Conservation (phyloP, 2,329 filamentous ascomycete genomes). For the Penicillium sp. region DNA sequence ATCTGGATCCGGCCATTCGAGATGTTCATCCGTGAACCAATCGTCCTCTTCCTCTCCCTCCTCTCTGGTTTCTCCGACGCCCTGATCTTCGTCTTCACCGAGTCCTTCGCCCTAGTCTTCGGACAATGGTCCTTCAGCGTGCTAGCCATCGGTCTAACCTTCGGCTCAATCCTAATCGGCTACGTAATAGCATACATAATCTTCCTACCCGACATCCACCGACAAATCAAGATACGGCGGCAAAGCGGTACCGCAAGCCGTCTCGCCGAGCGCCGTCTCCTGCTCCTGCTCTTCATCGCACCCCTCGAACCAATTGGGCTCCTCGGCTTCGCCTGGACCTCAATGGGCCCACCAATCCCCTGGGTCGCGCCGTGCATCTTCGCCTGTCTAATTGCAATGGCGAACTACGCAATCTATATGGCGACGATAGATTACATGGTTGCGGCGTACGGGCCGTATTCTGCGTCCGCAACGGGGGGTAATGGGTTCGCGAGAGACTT, state of each 20-base stretch:
- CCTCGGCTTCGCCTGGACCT: slow-evolving; percentile 62
- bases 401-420: slow-evolving; percentile 68
- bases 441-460: slow-evolving; percentile 63
- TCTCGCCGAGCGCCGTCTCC: slow-evolving; percentile 57
- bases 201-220: slow-evolving; percentile 49
- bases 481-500: slow-evolving; percentile 68
- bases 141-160: slow-evolving; percentile 51
- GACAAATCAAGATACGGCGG: slow-evolving; percentile 30
- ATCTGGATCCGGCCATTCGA: slow-evolving; percentile 59
- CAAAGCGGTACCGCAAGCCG: slow-evolving; percentile 40
- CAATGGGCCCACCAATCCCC: slow-evolving; percentile 52
- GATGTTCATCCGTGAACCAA: slow-evolving; percentile 67
- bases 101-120: slow-evolving; percentile 62
- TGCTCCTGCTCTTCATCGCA: slow-evolving; percentile 54
- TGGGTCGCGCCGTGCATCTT: slow-evolving; percentile 64
- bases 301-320: slow-evolving; percentile 50
- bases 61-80: slow-evolving; percentile 65
- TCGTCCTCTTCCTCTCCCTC: slow-evolving; percentile 61
- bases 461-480: slow-evolving; percentile 65
- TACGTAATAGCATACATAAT: slow-evolving; percentile 55
- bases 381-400: slow-evolving; percentile 58
- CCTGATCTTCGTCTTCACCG: slow-evolving; percentile 69
- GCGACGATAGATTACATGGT: slow-evolving; percentile 72
- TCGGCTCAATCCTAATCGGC: slow-evolving; percentile 57
- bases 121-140: slow-evolving; percentile 56